Evolutionary conservation across 208 protist species (phyloP).

Genomic region (Wallacemonas sp.): DNA sequence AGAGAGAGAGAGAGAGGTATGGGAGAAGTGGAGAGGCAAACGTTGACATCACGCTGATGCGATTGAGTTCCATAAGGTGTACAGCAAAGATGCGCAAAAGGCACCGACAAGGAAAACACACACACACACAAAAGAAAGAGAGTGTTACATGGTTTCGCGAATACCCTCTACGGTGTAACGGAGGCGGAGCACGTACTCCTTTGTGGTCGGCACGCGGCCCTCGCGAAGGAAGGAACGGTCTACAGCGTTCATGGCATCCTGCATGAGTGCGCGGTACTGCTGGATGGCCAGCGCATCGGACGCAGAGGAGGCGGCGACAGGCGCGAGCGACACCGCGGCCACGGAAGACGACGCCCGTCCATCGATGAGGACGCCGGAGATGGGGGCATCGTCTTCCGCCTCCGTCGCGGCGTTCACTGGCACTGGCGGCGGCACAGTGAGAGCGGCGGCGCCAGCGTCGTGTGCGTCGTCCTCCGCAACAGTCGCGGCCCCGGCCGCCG

Average conservation of each 20-base stretch:
- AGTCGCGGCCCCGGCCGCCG: not conserved
- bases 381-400: not conserved
- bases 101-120: not conserved
- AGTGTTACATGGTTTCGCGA: conserved; percentile 39
- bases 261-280: conserved; percentile 80
- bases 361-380: not conserved
- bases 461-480: not conserved
- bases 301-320: conserved; percentile 41
- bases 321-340: conserved; percentile 39
- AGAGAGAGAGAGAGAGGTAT: too few relatives aligned
- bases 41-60: too few relatives aligned
- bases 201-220: conserved; percentile 57
- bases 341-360: not conserved
- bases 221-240: conserved; percentile 82
- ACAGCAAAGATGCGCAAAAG: not conserved
- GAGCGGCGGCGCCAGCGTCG: not conserved
- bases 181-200: conserved; percentile 72
- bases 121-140: not conserved
- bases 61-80: too few relatives aligned
- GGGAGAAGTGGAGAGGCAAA: too few relatives aligned
- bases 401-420: not conserved
- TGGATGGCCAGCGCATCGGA: conserved; percentile 58
- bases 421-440: too few relatives aligned
- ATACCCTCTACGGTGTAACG: conserved; percentile 71
- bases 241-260: conserved; percentile 74